phyloP scores from a whole-genome alignment of 495 filamentous ascomycete species.

The Aspergillus mulundensis region DNA sequence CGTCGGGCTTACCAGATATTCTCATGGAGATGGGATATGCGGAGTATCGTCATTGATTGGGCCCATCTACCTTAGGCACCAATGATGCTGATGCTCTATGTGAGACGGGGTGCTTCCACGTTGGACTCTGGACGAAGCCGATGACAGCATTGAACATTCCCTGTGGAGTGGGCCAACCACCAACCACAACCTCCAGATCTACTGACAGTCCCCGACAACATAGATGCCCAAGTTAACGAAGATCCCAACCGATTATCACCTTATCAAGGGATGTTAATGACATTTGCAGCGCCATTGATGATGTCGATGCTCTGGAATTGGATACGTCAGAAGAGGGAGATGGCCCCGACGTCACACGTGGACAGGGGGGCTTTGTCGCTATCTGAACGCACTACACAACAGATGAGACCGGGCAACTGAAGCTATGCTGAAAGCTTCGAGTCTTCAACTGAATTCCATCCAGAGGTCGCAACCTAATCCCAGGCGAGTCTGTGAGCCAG shows the following conservation, averaged over 20 bases:
- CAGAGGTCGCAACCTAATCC: neutral
- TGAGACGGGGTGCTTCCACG: neutral
- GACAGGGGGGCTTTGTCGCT: slow-evolving; percentile 11
- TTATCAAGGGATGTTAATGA: slow-evolving; percentile 10
- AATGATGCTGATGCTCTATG: neutral
- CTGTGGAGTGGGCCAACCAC: slow-evolving; percentile 8
- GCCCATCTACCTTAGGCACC: neutral
- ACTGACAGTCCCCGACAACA: neutral
- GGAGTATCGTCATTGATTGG: neutral
- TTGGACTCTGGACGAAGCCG: neutral
- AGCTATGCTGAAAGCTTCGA: too few relatives aligned
- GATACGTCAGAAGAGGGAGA: slow-evolving; percentile 15
- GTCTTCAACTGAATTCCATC: too few relatives aligned
- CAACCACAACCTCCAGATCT: neutral
- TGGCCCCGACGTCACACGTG: slow-evolving; percentile 11
- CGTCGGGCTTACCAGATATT: neutral
- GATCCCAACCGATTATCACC: slow-evolving; percentile 8
- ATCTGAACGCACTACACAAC: neutral
- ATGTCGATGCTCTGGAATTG: slow-evolving; percentile 1
- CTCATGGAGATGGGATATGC: neutral
- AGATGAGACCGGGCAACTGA: too few relatives aligned
- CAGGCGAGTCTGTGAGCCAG: neutral
- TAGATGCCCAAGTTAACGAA: neutral
- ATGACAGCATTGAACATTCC: slow-evolving; percentile 6
- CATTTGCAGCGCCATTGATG: neutral